phyloP scores from a whole-genome alignment of 1,284 basidiomycete species.

The Porodaedalea pini region DNA sequence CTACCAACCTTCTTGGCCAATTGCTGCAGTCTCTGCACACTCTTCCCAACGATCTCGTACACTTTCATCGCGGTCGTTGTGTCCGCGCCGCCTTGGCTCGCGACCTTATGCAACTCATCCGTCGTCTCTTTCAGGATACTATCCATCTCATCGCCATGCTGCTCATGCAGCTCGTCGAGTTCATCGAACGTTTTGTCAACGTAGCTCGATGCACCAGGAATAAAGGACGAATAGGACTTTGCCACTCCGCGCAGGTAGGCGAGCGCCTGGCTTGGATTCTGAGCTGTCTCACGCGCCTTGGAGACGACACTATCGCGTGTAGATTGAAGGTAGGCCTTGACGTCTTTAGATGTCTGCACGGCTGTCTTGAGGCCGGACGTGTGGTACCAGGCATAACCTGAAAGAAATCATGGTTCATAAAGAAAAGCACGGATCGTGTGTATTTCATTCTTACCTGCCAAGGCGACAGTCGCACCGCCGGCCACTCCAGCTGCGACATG shows the following conservation, averaged over 20 bases:
- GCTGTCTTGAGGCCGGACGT: constrained; percentile 37
- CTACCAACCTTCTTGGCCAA: constrained; percentile 33
- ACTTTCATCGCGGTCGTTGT: constrained; percentile 32
- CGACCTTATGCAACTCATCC: constrained; percentile 35
- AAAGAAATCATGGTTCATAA: neutral
- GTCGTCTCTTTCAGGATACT: constrained; percentile 38
- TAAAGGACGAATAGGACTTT: constrained; percentile 38
- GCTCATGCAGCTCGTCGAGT: constrained; percentile 39
- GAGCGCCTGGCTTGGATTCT: constrained; percentile 38
- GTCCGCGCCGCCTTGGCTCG: constrained; percentile 30
- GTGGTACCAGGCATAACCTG: constrained; percentile 39
- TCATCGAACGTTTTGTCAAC: constrained; percentile 43
- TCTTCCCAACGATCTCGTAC: constrained; percentile 29
- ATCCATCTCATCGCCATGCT: constrained; percentile 42
- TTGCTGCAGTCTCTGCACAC: constrained; percentile 26
- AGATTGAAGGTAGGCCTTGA: constrained; percentile 33
- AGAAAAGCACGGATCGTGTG: neutral
- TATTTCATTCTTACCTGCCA: constrained; percentile 27
- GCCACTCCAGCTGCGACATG: constrained; percentile 33
- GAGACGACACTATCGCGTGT: constrained; percentile 36
- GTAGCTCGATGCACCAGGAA: constrained; percentile 41
- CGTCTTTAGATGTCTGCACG: constrained; percentile 34
- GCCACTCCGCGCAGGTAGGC: constrained; percentile 37
- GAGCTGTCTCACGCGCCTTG: constrained; percentile 29
- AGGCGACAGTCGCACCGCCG: constrained; percentile 34